These are phyloP conservation scores for Yarrowia hollandica DNA, from an alignment of 805 yeast species.

Conservation along the genomic window DNA sequence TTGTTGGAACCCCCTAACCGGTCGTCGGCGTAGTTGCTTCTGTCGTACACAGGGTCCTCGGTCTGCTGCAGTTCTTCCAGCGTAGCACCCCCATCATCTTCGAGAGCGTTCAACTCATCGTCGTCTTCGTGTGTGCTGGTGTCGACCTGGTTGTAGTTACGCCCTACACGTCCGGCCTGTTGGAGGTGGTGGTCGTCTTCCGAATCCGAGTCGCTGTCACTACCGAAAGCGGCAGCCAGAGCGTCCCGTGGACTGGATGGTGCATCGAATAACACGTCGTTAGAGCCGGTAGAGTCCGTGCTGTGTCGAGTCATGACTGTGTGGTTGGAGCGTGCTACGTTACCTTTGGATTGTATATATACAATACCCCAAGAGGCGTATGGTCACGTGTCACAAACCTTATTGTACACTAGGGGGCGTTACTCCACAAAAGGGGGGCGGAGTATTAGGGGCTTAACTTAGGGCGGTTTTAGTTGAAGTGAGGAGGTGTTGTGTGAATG, in stretches of 20 bases:
- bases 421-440: neutral
- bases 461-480: neutral
- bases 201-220: constrained; percentile 31
- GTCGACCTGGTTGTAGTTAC: constrained; percentile 23
- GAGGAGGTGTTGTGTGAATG: neutral
- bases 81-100: constrained; percentile 5
- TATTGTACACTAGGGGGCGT: neutral
- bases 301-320: constrained; percentile 25
- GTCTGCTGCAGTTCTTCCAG: constrained; percentile 24
- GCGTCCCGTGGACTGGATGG: constrained; percentile 31
- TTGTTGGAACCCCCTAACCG: constrained; percentile 7
- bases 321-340: neutral
- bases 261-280: constrained; percentile 29
- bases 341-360: neutral
- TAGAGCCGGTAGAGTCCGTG: constrained; percentile 13
- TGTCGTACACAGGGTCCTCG: constrained; percentile 18
- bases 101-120: neutral
- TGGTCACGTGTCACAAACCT: constrained; percentile 10
- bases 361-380: neutral
- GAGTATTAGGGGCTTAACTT: neutral
- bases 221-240: constrained; percentile 34
- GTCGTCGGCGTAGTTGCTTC: constrained; percentile 19
- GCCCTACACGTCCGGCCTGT: constrained; percentile 7
- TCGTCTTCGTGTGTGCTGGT: neutral
- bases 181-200: constrained; percentile 31